These are phyloP conservation scores for Calonectria naviculata DNA, from an alignment of 2,329 filamentous ascomycete species.

Conservation along the genomic window DNA sequence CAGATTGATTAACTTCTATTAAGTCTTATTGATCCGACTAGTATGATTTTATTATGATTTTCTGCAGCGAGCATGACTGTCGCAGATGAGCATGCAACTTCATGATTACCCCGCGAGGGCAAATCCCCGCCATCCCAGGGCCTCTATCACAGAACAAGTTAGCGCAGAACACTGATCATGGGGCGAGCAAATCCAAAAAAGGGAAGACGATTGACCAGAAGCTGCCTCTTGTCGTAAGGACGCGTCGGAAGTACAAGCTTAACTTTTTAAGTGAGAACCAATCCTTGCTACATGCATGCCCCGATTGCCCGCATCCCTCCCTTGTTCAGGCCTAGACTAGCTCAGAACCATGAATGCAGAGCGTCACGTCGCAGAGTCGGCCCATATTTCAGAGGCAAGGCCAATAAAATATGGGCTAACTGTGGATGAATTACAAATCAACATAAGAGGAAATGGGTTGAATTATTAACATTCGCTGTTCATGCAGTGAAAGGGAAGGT, in stretches of 20 bases:
- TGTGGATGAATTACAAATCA: background rate
- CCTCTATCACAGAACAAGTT: background rate
- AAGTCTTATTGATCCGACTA: too few species aligned
- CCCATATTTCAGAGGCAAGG: background rate
- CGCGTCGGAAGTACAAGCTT: background rate
- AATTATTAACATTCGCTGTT: background rate
- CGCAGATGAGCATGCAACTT: too few species aligned
- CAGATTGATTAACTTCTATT: too few species aligned
- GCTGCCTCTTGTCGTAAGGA: too few species aligned
- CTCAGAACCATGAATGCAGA: background rate
- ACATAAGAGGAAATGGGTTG: background rate
- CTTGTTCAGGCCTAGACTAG: background rate
- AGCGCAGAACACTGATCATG: background rate
- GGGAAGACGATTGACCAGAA: background rate
- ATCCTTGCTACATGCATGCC: background rate
- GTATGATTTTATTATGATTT: too few species aligned
- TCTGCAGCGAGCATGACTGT: too few species aligned
- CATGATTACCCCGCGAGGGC: too few species aligned
- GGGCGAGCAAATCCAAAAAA: background rate
- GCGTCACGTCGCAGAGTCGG: too few species aligned
- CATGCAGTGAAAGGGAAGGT: background rate
- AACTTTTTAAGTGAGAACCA: background rate
- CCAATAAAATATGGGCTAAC: background rate
- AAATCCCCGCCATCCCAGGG: too few species aligned
- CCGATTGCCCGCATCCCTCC: background rate